phyloP scores from a whole-genome alignment of 345 rosid species.

The Citrus reticulata region DNA sequence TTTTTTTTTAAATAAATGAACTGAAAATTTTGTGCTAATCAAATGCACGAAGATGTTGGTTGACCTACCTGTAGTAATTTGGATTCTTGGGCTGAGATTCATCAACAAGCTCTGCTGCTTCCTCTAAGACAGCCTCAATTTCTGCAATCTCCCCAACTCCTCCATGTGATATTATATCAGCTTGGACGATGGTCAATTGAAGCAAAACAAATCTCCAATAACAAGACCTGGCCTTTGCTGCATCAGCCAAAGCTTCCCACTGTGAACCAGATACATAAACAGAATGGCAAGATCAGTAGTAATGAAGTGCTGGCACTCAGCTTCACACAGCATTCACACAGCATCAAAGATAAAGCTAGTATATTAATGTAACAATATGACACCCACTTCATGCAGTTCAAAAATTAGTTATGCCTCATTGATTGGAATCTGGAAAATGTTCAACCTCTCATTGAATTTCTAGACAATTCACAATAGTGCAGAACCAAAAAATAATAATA shows the following conservation, averaged over 20 bases:
- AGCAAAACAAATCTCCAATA: conserved; percentile 95
- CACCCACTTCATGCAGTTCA: too few relatives aligned
- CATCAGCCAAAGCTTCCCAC: conserved; percentile 88
- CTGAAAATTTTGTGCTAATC: background rate
- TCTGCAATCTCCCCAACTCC: conserved; percentile 62
- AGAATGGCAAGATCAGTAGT: background rate
- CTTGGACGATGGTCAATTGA: conserved; percentile 61
- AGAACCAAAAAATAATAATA: too few relatives aligned
- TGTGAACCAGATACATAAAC: conserved; percentile 32
- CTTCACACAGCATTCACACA: background rate
- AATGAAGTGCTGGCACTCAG: background rate
- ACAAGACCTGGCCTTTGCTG: conserved; percentile 66
- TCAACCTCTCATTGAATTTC: too few relatives aligned
- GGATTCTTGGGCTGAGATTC: conserved; percentile 68
- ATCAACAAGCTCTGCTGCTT: conserved; percentile 96
- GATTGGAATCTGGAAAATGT: too few relatives aligned
- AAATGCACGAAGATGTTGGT: background rate
- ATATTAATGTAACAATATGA: too few relatives aligned
- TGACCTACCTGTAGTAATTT: conserved; percentile 74
- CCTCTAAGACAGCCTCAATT: conserved; percentile 79
- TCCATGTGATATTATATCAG: conserved; percentile 56
- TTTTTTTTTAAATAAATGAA: background rate
- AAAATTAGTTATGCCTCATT: too few relatives aligned
- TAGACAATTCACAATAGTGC: too few relatives aligned
- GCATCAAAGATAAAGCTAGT: background rate